Evolutionary conservation across 164 flowering plant genomes (phyloP), one percentile per base, ranked within the genome.

Genomic region (Santalum album): DNA sequence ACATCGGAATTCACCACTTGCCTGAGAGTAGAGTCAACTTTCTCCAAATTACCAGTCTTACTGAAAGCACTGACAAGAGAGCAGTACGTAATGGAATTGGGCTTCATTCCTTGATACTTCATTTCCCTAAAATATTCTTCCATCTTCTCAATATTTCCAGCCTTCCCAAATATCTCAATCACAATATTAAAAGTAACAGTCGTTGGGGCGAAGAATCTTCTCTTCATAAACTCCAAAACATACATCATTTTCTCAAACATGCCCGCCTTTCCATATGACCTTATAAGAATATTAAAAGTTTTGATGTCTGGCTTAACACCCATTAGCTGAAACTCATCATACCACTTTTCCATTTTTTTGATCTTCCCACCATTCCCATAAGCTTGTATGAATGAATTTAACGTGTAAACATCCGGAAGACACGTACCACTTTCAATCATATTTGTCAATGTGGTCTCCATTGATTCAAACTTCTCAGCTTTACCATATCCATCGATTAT

Each of bases 401-500:
- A 54, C 0, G 98, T 88, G 70, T 65, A 79, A 65, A 81, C 60
- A 78, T 86, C 95, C 1, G 95, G 98, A 49, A 53, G 55, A 58
- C 84, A 84, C 24, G 59, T 58, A 11, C 56, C 79, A 64, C 67
- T 72, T 65, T 78, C 89, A 49, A 86, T 69, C 95, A 84, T 84
- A 42, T 71, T 79, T 1, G 68, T 65, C 49, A 91, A 61, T 1
- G 67, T 38, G 48, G 42, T 69, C 72, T 86, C 98, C 96, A 91
- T 91, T 53, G 25, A 63, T 52, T 83, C 86, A 68, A 89, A 78
- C 79, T 72, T 72, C 61, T 69, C 69, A 54, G 87, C 90, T 54
- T 86, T 92, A n/a, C 98, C 98, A 69, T 83, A 92, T 54, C 96
- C 98, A 75, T 92, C 83, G 49, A 92, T 79, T 7, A 92, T 66